Conservation (phyloP, 2,329 filamentous ascomycete genomes). For the Orbilia ellipsospora region DNA sequence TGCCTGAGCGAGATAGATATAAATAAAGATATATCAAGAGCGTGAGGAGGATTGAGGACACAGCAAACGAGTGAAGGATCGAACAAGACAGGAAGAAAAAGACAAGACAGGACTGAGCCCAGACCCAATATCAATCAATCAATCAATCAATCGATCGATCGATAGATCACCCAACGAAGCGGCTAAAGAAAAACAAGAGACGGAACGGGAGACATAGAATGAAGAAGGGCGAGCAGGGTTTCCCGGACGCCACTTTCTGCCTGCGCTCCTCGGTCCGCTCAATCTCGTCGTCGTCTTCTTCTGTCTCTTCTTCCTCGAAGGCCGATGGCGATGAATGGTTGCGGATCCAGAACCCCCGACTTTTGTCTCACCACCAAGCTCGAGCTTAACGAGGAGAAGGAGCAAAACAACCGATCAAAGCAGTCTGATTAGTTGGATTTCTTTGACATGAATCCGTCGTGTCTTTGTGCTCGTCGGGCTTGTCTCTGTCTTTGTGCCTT, state of each 20-base stretch:
- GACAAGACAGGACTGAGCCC: no score
- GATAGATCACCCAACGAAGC: neutral
- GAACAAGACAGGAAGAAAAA: no score
- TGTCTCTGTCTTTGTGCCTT: neutral
- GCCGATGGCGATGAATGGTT: neutral
- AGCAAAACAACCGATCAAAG: neutral
- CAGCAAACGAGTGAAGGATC: no score
- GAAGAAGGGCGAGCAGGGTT: neutral
- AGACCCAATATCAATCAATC: no score
- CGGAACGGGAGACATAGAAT: neutral
- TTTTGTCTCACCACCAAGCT: no score
- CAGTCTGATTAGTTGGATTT: neutral
- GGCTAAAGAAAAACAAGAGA: slow-evolving; percentile 2
- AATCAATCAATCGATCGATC: no score
- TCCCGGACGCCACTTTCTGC: slow-evolving; percentile 5
- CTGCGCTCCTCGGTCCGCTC: neutral
- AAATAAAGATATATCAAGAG: no score
- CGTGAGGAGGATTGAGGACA: no score
- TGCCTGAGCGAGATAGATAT: no score
- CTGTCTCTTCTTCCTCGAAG: neutral
- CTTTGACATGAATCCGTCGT: neutral
- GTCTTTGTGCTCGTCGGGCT: neutral
- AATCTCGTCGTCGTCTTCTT: neutral
- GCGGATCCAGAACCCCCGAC: neutral
- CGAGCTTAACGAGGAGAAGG: no score